phyloP scores from a whole-genome alignment of 352 stramenopile genomes.

The Phytophthora cajani region DNA sequence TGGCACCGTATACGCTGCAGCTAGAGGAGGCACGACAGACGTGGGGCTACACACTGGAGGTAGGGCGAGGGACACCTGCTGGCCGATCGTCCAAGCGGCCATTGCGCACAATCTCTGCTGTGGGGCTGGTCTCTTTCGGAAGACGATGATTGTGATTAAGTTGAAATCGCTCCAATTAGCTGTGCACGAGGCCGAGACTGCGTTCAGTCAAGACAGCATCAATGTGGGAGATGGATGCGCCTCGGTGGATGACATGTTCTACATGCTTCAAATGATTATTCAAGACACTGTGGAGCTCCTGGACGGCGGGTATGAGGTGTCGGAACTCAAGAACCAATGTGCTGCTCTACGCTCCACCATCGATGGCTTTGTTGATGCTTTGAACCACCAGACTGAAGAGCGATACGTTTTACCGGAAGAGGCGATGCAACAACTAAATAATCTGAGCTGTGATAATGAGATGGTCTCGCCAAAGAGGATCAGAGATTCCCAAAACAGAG shows the following conservation, averaged over 20 bases:
- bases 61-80: slow-evolving; percentile 53
- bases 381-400: slow-evolving; percentile 19
- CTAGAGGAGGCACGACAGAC: slow-evolving; percentile 53
- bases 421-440: slow-evolving; percentile 10
- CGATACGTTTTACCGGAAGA: slow-evolving; percentile 11
- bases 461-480: slow-evolving; percentile 14
- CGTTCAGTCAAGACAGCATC: background rate
- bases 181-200: slow-evolving; percentile 7
- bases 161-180: slow-evolving; percentile 17
- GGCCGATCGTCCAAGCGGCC: slow-evolving; percentile 50
- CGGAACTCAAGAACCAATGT: background rate
- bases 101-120: slow-evolving; percentile 47
- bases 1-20: background rate
- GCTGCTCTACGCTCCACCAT: slow-evolving; percentile 13
- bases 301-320: background rate
- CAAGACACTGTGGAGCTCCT: background rate
- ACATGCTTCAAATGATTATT: background rate
- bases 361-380: slow-evolving; percentile 23
- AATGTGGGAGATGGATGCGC: background rate
- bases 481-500: background rate
- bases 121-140: slow-evolving; percentile 40
- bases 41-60: slow-evolving; percentile 60
- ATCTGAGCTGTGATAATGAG: slow-evolving; percentile 6
- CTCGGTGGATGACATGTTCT: background rate
- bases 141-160: slow-evolving; percentile 44